A percentile compares a stretch with the other conserved stretches of the same genome.
Evolutionary conservation across 768 basidiomycete genomes (phyloP).

Genomic region (Pulveroboletus ravenelii): DNA sequence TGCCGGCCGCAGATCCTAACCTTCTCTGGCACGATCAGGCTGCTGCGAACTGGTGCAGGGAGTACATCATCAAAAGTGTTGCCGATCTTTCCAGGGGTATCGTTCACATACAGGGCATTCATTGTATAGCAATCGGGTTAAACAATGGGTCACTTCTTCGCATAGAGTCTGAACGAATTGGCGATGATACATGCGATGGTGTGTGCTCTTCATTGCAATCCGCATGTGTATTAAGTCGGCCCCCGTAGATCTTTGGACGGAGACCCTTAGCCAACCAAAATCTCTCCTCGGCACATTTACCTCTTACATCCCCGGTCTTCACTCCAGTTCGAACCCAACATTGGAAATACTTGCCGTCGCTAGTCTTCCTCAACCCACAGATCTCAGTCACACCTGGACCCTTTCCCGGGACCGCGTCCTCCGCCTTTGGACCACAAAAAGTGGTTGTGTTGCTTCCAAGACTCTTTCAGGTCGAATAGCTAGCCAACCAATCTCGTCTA

Average conservation of each 20-base stretch:
- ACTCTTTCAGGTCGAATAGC: conserved; percentile 39
- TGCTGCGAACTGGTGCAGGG: conserved; percentile 55
- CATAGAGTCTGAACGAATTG: conserved; percentile 59
- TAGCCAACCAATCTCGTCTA: conserved; percentile 29
- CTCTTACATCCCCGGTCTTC: conserved; percentile 55
- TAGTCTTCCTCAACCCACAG: conserved; percentile 70
- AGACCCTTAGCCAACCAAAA: conserved; percentile 56
- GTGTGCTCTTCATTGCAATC: conserved; percentile 23
- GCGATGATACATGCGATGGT: conserved; percentile 57
- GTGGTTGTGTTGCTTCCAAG: conserved; percentile 66
- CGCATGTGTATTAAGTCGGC: conserved; percentile 7
- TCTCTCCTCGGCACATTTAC: conserved; percentile 66
- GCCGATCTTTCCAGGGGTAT: conserved; percentile 41
- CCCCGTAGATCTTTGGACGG: conserved; percentile 63
- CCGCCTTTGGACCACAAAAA: conserved; percentile 77
- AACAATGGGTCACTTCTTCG: conserved; percentile 62
- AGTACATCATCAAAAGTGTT: conserved; percentile 59
- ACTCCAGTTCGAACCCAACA: conserved; percentile 42
- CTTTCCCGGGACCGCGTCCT: conserved; percentile 84
- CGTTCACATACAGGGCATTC: conserved; percentile 63
- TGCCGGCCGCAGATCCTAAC: conserved; percentile 51
- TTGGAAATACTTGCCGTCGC: conserved; percentile 68
- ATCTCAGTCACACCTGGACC: conserved; percentile 73
- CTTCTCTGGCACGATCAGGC: conserved; percentile 56
- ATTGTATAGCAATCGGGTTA: conserved; percentile 60